These are phyloP conservation scores for Parafenestella ontariensis DNA, from an alignment of 2,329 filamentous ascomycete species.

Conservation along the genomic window DNA sequence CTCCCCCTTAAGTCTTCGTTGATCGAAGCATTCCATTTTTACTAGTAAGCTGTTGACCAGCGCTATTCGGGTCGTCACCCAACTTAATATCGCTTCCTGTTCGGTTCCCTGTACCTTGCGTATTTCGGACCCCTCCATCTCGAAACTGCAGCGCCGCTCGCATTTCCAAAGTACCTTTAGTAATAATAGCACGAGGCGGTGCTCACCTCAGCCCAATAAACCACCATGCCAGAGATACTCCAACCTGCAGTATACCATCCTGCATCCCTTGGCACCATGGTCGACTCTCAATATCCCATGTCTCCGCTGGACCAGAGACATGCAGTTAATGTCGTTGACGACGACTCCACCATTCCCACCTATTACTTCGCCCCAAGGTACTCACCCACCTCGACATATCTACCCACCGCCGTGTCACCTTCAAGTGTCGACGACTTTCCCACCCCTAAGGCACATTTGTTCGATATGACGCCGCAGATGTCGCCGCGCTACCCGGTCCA, in stretches of 20 bases:
- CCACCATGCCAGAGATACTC: slow-evolving; percentile 55
- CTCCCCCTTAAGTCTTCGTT: slow-evolving; percentile 50
- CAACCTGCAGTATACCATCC: slow-evolving; percentile 58
- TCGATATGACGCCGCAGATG: slow-evolving; percentile 57
- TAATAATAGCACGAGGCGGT: slow-evolving; percentile 48
- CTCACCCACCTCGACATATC: slow-evolving; percentile 39
- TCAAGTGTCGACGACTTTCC: slow-evolving; percentile 68
- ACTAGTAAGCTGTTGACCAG: slow-evolving; percentile 55
- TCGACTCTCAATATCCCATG: slow-evolving; percentile 31
- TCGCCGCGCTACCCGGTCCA: slow-evolving; percentile 57
- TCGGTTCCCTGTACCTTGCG: slow-evolving; percentile 25
- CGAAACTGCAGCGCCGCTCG: slow-evolving; percentile 28
- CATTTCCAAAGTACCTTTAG: slow-evolving; percentile 39
- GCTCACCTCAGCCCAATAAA: slow-evolving; percentile 48
- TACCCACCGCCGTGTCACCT: slow-evolving; percentile 48
- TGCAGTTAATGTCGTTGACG: slow-evolving; percentile 68
- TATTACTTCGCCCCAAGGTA: slow-evolving; percentile 51
- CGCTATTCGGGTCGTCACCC: slow-evolving; percentile 45
- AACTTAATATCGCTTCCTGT: slow-evolving; percentile 40
- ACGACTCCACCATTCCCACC: slow-evolving; percentile 41
- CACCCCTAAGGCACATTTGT: slow-evolving; percentile 71
- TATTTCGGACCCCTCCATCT: slow-evolving; percentile 25
- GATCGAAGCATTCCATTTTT: slow-evolving; percentile 53
- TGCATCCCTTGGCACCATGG: slow-evolving; percentile 35
- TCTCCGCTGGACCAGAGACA: slow-evolving; percentile 65